phyloP scores from a whole-genome alignment of 2,329 filamentous ascomycete species.

The Chaetomium strumarium region DNA sequence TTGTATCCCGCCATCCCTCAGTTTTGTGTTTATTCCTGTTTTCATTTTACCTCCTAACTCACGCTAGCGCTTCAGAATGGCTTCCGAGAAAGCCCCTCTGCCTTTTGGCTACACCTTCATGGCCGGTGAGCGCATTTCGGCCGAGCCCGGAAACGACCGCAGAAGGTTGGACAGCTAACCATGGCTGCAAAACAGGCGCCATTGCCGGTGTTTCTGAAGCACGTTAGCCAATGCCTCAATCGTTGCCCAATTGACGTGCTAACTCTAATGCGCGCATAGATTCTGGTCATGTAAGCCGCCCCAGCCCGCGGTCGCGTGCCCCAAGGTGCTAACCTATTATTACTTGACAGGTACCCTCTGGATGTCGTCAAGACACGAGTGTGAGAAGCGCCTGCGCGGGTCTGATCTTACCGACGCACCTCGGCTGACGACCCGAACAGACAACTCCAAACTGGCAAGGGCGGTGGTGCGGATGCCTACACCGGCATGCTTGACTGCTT shows the following conservation, averaged over 20 bases:
- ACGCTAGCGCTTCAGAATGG: conserved; percentile 18
- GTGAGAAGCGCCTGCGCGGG: conserved; percentile 13
- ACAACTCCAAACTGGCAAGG: conserved; percentile 76
- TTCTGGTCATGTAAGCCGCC: conserved; percentile 70
- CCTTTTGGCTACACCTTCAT: conserved; percentile 27
- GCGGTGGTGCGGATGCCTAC: conserved; percentile 74
- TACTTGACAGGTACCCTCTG: conserved; percentile 77
- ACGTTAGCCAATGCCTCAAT: conserved; percentile 34
- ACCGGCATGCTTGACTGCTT: conserved; percentile 98
- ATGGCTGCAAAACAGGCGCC: conserved; percentile 54
- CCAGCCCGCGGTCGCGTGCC: conserved; percentile 22
- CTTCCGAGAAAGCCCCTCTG: conserved; percentile 23
- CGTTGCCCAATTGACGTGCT: conserved; percentile 22
- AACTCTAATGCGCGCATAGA: conserved; percentile 46
- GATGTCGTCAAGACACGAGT: conserved; percentile 92
- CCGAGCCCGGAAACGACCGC: conserved; percentile 26
- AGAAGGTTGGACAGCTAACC: conserved; percentile 25
- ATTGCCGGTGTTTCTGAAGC: conserved; percentile 98
- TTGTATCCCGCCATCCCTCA: conserved; percentile 5
- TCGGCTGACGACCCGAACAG: conserved; percentile 41
- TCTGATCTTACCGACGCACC: conserved; percentile 5
- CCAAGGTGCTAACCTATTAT: conserved; percentile 4
- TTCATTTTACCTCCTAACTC: not conserved
- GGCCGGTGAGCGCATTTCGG: conserved; percentile 22
- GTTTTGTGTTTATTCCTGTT: not conserved